These are phyloP conservation scores for Paraconiothyrium brasiliense DNA, from an alignment of 2,329 filamentous ascomycete genomes.

Conservation along the genomic window DNA sequence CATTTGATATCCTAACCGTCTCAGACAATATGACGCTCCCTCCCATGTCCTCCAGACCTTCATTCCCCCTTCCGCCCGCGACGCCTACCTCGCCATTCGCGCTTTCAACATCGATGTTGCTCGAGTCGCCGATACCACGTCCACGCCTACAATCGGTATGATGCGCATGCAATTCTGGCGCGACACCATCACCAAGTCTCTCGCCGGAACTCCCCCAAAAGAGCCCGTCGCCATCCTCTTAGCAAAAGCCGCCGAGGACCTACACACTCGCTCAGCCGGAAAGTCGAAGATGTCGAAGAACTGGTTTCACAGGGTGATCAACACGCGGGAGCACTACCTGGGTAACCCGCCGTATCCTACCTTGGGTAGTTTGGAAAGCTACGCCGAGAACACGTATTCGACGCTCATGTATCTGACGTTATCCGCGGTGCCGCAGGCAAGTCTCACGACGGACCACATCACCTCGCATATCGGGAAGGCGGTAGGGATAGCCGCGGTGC, in stretches of 20 bases:
- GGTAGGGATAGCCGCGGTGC: slow-evolving; percentile 82
- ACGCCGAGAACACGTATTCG: slow-evolving; percentile 94
- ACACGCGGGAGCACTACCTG: slow-evolving; percentile 82
- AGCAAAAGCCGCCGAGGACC: slow-evolving; percentile 72
- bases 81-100: slow-evolving; percentile 89
- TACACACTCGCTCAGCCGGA: slow-evolving; percentile 58
- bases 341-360: slow-evolving; percentile 82
- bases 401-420: slow-evolving; percentile 90
- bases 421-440: slow-evolving; percentile 79
- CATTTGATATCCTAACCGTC: slow-evolving; percentile 10
- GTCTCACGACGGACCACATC: slow-evolving; percentile 87
- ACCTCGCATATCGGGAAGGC: slow-evolving; percentile 97
- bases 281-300: slow-evolving; percentile 62
- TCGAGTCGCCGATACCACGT: slow-evolving; percentile 87
- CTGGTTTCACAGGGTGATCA: slow-evolving; percentile 75
- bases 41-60: slow-evolving; percentile 88
- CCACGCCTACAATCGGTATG: slow-evolving; percentile 83
- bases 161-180: slow-evolving; percentile 97
- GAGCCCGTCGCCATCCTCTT: slow-evolving; percentile 91
- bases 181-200: slow-evolving; percentile 80
- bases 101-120: slow-evolving; percentile 94
- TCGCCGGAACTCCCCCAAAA: slow-evolving; percentile 80
- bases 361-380: slow-evolving; percentile 79
- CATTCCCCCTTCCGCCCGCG: slow-evolving; percentile 75
- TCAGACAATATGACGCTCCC: slow-evolving; percentile 83